phyloP scores from a whole-genome alignment of 192 early-diverging fungal genomes.

The Backusella tarrabulga region DNA sequence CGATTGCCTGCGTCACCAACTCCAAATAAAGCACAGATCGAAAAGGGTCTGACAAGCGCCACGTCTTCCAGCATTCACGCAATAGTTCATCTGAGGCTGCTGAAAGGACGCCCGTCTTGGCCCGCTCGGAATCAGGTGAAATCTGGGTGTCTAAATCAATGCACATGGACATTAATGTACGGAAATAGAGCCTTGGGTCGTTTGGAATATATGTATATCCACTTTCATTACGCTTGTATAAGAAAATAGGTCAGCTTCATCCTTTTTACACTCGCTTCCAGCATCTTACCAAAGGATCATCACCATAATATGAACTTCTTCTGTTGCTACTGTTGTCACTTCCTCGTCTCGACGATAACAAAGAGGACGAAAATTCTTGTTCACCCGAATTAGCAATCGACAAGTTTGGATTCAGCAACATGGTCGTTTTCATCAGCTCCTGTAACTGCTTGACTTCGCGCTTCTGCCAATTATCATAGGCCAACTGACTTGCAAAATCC shows the following conservation, averaged over 20 bases:
- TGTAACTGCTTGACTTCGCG: constrained; percentile 52
- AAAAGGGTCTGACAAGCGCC: constrained; percentile 59
- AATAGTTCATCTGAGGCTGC: constrained; percentile 55
- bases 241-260: neutral
- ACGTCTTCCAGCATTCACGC: constrained; percentile 66
- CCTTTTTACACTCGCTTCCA: neutral
- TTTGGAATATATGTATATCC: constrained; percentile 54
- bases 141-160: constrained; percentile 55
- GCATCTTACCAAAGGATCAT: neutral
- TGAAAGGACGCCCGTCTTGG: constrained; percentile 45
- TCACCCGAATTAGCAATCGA: constrained; percentile 14
- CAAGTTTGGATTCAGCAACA: constrained; percentile 36
- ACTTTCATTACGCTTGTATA: constrained; percentile 21
- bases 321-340: neutral
- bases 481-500: constrained; percentile 49
- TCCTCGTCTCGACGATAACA: constrained; percentile 15
- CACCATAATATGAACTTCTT: neutral
- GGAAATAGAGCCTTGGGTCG: constrained; percentile 60
- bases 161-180: constrained; percentile 56
- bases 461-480: constrained; percentile 53
- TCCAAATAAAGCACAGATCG: constrained; percentile 52
- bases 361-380: constrained; percentile 19
- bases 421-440: constrained; percentile 42
- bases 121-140: constrained; percentile 38
- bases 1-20: constrained; percentile 42